Base-by-base conservation (phyloP, 164 flowering plant genomes). In the Chimonanthus salicifolius region DNA sequence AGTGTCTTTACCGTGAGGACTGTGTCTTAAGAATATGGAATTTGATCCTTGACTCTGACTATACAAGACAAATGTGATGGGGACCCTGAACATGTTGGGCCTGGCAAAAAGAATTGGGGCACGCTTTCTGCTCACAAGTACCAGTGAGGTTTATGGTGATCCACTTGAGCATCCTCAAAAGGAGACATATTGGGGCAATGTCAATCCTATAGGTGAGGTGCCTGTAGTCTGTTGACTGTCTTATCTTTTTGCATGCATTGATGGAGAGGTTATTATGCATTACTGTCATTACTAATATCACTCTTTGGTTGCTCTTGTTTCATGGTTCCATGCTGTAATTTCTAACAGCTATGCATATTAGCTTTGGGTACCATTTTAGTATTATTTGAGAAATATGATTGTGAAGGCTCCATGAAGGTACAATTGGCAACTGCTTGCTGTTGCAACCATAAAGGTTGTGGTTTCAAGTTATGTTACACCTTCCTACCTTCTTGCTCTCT, bases 21-120 rank as follows among this genome's bases (percentile, higher is more conserved):
- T 69, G 2, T 43, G 71, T 49, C 47, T n/a, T 48, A 62, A 8
- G 74, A 62, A 46, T 45, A 15, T 62, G 49, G 45, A 47, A 62
- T 74, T 75, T 73, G 69, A 77, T 82, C 87, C 91, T 87, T 89
- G 76, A 88, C 84, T 63, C 71, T 78, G 77, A 69, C 76, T 83
- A 54, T 54, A 91, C 93, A 94, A 94, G 91, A 94, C 98, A 60
- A 94, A 94, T 88, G 97, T 94, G 79, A 89, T 94, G 92, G 98
- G 98, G 13, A 94, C 97, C 7, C 76, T 94, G 74, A 92, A 94
- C 71, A 94, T 94, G 98, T 83, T 94, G 90, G 98, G 98, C 4
- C 84, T 94, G 66, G 98, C 98, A 3, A 94, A 94, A 86, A 85
- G 98, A 75, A 88, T 94, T 74, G 97, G 98, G 15, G 98, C 98